These are phyloP conservation scores for Zygotorulaspora sp. DNA, from an alignment of 805 yeast species.

Conservation along the genomic window DNA sequence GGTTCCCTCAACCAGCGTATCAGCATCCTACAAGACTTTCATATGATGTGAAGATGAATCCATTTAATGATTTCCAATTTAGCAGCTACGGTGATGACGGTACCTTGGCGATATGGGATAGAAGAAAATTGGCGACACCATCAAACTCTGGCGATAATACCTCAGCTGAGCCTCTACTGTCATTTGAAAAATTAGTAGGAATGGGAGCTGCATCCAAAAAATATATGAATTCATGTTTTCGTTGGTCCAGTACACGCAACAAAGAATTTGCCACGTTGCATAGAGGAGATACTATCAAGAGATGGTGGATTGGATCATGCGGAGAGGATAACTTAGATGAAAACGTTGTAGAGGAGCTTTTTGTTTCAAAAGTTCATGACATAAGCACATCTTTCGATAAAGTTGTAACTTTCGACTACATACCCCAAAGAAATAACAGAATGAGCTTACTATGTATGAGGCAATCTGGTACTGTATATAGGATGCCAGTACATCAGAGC, in stretches of 20 bases:
- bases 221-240: constrained; percentile 58
- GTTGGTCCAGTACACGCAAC: constrained; percentile 58
- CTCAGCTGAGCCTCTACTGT: constrained; percentile 52
- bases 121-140: constrained; percentile 49
- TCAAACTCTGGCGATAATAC: constrained; percentile 24
- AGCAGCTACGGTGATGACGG: constrained; percentile 82
- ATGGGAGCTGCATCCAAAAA: constrained; percentile 53
- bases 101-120: constrained; percentile 76
- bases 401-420: constrained; percentile 81
- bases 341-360: constrained; percentile 51
- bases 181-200: constrained; percentile 57
- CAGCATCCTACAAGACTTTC: constrained; percentile 76
- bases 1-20: constrained; percentile 58
- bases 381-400: constrained; percentile 71
- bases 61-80: constrained; percentile 60
- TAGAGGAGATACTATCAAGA: constrained; percentile 68
- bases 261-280: constrained; percentile 78
- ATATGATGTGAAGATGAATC: constrained; percentile 63
- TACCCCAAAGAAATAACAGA: constrained; percentile 52
- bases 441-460: constrained; percentile 80
- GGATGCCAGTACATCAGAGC: constrained; percentile 69
- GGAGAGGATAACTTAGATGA: constrained; percentile 33
- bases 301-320: constrained; percentile 71
- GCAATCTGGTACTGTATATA: constrained; percentile 81
- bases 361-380: constrained; percentile 73